A percentile compares a stretch with the other conserved stretches of the same genome.
Conservation (phyloP, 176 grass and related monocot species). For the Carex cristatella region DNA sequence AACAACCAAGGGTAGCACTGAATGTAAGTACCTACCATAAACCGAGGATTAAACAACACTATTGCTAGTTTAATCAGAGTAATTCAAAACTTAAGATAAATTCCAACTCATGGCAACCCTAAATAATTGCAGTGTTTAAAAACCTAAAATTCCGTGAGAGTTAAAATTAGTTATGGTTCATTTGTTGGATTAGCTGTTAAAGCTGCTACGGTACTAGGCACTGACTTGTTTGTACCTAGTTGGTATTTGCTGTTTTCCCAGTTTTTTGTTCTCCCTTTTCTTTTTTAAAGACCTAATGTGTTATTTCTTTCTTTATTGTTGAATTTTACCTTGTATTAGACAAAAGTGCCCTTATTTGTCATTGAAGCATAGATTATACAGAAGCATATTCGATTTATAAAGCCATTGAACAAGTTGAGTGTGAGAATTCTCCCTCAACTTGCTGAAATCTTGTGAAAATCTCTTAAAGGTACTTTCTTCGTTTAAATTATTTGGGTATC, state of each 20-base stretch:
- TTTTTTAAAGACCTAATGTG: not conserved
- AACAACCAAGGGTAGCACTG: no score
- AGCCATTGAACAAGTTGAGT: conserved; percentile 49
- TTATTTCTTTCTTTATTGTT: not conserved
- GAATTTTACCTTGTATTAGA: conserved; percentile 38
- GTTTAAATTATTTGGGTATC: not conserved
- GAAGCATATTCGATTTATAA: conserved; percentile 61
- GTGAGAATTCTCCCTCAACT: conserved; percentile 50
- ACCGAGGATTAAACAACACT: no score
- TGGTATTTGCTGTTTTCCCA: not conserved
- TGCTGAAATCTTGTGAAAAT: conserved; percentile 70
- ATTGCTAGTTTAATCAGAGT: no score
- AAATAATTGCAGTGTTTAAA: not conserved
- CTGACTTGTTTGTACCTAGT: not conserved
- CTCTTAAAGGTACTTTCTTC: conserved; percentile 69
- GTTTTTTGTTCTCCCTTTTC: not conserved
- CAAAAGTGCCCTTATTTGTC: conserved; percentile 52
- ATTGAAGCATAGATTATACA: conserved; percentile 49
- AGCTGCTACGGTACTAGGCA: not conserved
- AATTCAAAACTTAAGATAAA: no score
- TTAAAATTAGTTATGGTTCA: not conserved
- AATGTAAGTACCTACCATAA: no score
- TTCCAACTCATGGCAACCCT: no score
- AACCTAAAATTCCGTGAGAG: not conserved
- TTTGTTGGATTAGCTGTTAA: not conserved